phyloP scores from a whole-genome alignment of 75 land plant species.

The Sequoia sempervirens region DNA sequence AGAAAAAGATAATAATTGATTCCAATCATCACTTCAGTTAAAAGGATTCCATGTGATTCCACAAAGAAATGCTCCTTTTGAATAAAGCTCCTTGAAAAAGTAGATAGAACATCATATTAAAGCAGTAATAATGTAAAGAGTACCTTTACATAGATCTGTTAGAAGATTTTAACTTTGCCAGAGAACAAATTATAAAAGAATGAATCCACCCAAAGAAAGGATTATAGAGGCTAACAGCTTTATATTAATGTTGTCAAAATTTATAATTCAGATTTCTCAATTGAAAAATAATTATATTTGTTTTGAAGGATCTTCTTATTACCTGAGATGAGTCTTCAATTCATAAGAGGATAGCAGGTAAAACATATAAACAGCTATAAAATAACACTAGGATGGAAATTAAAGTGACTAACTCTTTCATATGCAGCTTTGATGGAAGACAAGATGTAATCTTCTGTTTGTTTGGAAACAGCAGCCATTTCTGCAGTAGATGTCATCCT shows the following conservation, averaged over 20 bases:
- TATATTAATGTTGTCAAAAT: background rate
- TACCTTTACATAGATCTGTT: background rate
- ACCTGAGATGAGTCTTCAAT: background rate
- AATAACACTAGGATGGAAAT: background rate
- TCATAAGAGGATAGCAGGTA: background rate
- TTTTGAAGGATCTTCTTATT: background rate
- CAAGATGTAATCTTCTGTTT: slow-evolving; percentile 75
- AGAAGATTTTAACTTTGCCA: background rate
- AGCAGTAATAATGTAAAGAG: background rate
- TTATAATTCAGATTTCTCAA: background rate
- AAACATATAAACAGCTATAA: background rate
- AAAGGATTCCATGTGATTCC: background rate
- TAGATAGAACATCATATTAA: background rate
- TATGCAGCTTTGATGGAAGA: slow-evolving; percentile 83
- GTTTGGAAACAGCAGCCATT: slow-evolving; percentile 56
- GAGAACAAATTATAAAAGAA: background rate
- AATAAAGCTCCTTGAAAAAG: background rate
- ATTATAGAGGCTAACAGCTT: background rate
- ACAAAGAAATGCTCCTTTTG: background rate
- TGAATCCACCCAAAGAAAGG: background rate
- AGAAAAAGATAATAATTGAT: background rate
- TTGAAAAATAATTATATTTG: background rate
- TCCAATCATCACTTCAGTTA: background rate
- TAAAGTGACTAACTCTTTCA: slow-evolving; percentile 55
- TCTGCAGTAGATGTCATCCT: slow-evolving; percentile 50